Evolutionary conservation across 2,329 filamentous ascomycete species (phyloP), one percentile per base, ranked within the genome.

Genomic region (Fusarium marasasianum): DNA sequence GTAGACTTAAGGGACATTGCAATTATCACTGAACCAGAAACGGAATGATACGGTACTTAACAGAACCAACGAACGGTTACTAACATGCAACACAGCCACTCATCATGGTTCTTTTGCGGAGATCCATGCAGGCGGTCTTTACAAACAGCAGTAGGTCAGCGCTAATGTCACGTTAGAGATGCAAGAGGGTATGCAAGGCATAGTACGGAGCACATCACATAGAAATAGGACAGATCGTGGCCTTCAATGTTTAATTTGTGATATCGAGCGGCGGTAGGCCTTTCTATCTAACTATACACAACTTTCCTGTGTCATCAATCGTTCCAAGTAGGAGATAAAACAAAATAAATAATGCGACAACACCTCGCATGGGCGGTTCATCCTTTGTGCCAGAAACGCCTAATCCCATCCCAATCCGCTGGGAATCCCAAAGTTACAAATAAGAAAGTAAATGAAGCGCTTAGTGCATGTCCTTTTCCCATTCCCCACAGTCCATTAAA

Each of bases 251-350:
- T 73, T 73, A 43, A 71, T 71, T 76, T 77, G 64, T 69, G 61
- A 64, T 77, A 64, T 77, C 67, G 69, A 78, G 72, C 56, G 76
- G 75, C 75, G 66, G 69, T 53, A 77, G 57, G 72, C 77, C 75
- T 76, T 62, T 78, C 77, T 78, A 78, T 78, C 74, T 78, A 78
- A 61, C 59, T 78, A 74, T 76, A 78, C 74, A 78, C 76, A 77
- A 71, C 61, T 69, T 78, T 73, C 71, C 72, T 70, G 67, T 66
- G 68, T 78, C 77, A 70, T 78, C 75, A 78, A 64, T 78, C 76
- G 73, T 78, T 67, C 66, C 73, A 64, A 75, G 61, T 62, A 41
- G 37, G 40, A 59, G 37, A 43, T 29, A 66, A 61, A 59, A 57
- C 65, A 63, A 71, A 76, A 67, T 59, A 75, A 61, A 76, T 65